Conservation (phyloP, 2,329 filamentous ascomycete species). For the Thermothelomyces thermophilus region DNA sequence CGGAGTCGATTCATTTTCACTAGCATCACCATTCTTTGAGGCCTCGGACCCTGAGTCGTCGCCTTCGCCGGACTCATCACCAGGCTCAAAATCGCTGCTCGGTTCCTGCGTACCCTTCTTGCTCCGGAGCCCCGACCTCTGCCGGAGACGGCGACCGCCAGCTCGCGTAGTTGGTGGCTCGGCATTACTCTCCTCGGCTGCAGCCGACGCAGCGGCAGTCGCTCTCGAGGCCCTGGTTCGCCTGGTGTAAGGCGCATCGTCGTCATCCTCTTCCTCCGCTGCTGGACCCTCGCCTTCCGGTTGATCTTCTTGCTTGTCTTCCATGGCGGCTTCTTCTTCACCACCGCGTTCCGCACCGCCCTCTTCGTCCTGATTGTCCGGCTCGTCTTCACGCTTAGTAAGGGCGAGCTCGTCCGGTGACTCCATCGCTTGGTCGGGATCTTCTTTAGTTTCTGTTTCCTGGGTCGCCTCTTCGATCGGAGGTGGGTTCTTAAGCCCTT, state of each 20-base stretch:
- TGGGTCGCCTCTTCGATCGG: slow-evolving; percentile 48
- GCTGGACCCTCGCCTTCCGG: slow-evolving; percentile 30
- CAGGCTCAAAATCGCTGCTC: slow-evolving; percentile 57
- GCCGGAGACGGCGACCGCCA: slow-evolving; percentile 44
- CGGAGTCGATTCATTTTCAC: slow-evolving; percentile 43
- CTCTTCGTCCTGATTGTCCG: slow-evolving; percentile 24
- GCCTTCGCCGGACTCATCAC: slow-evolving; percentile 52
- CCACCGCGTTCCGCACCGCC: slow-evolving; percentile 4
- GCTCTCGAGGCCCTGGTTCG: slow-evolving; percentile 37
- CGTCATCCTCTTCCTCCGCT: slow-evolving; percentile 20
- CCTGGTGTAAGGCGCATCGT: slow-evolving; percentile 16
- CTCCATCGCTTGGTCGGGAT: slow-evolving; percentile 28
- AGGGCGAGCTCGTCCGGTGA: slow-evolving; percentile 31
- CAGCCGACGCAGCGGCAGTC: slow-evolving; percentile 23
- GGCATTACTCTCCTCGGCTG: slow-evolving; percentile 19
- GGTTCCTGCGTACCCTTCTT: slow-evolving; percentile 45
- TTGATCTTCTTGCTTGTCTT: slow-evolving; percentile 28
- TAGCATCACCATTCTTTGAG: slow-evolving; percentile 28
- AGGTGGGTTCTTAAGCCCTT: slow-evolving; percentile 44
- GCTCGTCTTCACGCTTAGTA: slow-evolving; percentile 26
- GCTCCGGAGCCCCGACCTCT: slow-evolving; percentile 38
- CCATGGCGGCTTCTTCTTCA: slow-evolving; percentile 18
- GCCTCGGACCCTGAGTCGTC: slow-evolving; percentile 35
- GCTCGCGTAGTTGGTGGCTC: slow-evolving; percentile 26
- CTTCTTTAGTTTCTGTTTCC: slow-evolving; percentile 37